These are phyloP conservation scores for Penicillium sp. DNA, from an alignment of 2,329 filamentous ascomycete species.

Conservation along the genomic window DNA sequence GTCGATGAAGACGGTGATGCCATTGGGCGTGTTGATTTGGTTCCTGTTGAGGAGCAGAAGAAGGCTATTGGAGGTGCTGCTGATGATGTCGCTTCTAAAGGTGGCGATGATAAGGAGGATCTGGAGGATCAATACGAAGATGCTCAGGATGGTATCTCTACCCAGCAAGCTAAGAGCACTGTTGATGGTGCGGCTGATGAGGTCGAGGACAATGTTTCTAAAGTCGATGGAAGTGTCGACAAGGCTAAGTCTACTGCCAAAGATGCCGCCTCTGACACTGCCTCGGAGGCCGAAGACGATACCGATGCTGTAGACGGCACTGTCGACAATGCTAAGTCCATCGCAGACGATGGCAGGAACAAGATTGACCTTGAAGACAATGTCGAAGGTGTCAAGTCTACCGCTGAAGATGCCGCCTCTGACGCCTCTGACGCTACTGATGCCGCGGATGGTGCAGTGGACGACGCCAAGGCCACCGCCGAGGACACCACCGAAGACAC, in stretches of 20 bases:
- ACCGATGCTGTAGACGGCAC: neutral
- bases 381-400: neutral
- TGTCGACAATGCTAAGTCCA: neutral
- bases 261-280: neutral
- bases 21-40: slow-evolving; percentile 33
- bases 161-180: slow-evolving; percentile 8
- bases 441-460: slow-evolving; percentile 26
- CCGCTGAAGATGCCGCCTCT: slow-evolving; percentile 1
- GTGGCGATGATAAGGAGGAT: slow-evolving; percentile 49
- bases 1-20: slow-evolving; percentile 41
- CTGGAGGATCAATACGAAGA: slow-evolving; percentile 41
- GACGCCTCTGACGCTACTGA: slow-evolving; percentile 6
- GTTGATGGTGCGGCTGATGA: slow-evolving; percentile 22
- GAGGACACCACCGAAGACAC: slow-evolving; percentile 25
- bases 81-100: slow-evolving; percentile 48
- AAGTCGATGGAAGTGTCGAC: slow-evolving; percentile 45
- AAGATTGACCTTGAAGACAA: neutral
- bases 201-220: slow-evolving; percentile 6
- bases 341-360: neutral
- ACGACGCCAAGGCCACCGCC: slow-evolving; percentile 21
- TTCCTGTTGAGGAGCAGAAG: slow-evolving; percentile 29
- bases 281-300: neutral
- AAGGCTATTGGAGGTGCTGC: slow-evolving; percentile 42
- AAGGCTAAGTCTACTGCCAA: slow-evolving; percentile 49
- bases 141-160: slow-evolving; percentile 39